A percentile compares a stretch with the other conserved stretches of the same genome.
These are phyloP conservation scores for Hyaloscypha bicolor DNA, from an alignment of 495 filamentous ascomycete genomes.

Conservation along the genomic window DNA sequence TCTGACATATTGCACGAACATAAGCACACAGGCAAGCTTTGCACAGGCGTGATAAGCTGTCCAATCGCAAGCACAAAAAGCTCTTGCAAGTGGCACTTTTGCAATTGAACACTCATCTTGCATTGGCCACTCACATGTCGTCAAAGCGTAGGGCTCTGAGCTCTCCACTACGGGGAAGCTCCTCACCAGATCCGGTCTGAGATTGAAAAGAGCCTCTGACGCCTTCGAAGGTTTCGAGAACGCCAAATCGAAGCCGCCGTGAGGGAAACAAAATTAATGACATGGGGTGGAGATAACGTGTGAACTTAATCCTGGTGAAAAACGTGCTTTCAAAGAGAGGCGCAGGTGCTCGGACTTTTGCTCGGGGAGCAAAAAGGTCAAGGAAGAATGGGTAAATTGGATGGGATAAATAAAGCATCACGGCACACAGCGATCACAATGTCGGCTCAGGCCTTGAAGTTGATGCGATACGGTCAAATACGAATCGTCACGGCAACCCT, in stretches of 20 bases:
- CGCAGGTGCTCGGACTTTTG: conserved; percentile 3
- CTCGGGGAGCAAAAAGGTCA: background rate
- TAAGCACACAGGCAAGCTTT: background rate
- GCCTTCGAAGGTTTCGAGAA: conserved; percentile 14
- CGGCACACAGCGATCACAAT: background rate
- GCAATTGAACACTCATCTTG: background rate
- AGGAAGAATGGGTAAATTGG: background rate
- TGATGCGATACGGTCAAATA: background rate
- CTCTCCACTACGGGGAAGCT: conserved; percentile 10
- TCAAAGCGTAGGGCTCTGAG: conserved; percentile 16
- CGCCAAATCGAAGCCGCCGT: conserved; percentile 3
- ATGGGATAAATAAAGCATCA: background rate
- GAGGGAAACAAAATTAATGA: conserved; percentile 10
- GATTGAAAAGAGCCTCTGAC: conserved; percentile 9
- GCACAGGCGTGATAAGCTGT: background rate
- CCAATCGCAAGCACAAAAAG: background rate
- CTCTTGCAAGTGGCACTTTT: background rate
- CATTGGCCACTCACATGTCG: background rate
- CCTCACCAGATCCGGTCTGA: conserved; percentile 18
- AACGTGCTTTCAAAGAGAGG: conserved; percentile 12
- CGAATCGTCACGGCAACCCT: background rate
- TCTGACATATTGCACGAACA: background rate
- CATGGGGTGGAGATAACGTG: conserved; percentile 1
- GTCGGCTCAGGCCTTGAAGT: background rate
- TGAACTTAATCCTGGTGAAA: conserved; percentile 17